Base-by-base conservation (phyloP, 768 basidiomycete genomes). In the Boletellus emodensis region DNA sequence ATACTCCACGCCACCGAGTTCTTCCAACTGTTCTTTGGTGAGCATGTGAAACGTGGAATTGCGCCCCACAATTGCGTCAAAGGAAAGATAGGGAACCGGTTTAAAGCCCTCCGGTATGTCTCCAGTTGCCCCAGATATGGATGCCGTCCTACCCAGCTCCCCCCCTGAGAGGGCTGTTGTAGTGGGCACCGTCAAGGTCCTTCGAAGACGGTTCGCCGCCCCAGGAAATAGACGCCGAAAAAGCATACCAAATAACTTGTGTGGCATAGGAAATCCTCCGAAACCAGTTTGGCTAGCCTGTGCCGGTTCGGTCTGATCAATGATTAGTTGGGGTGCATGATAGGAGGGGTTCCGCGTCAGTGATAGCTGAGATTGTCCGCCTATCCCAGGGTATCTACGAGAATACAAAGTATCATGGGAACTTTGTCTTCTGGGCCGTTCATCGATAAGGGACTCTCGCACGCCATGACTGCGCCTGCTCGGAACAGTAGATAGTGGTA, bases 1-100 rank as follows among this genome's bases (percentile, higher is more conserved):
- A 62, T 90, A 98, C 65, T 99, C 95, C 7, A 96, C 87, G 17
- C 95, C 94, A 4, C 94, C 94, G 5, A 98, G 71, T 65, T 96
- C 92, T 57, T 95, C 93, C 58, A 90, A 72, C 61, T 97, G 88
- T 41, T 93, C 90, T 17, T 79, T 75, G 0, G 84, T 89, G 46
- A 95, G 69, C 56, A 67, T 72, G 34, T 79, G 76, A 56, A 90
- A 90, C 3, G 72, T 71, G 3, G 87, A 91, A 63, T 94, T 95
- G 32, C 84, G 78, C 0, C 91, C 89, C n/a, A 94, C 90, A 3
- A 80, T 64, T 0, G 91, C 88, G 40, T 90, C 82, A 62, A 96
- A 97, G 1, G 84, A 79, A 51, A 97, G 85, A 65, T 97, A 97
- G 0, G 87, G 73, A 3, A 87, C 92, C 1, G 70, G 64, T 55